Evolutionary conservation across 2,329 filamentous ascomycete species (phyloP), one percentile per base, ranked within the genome.

Genomic region (Penicillium fuscoglaucum): DNA sequence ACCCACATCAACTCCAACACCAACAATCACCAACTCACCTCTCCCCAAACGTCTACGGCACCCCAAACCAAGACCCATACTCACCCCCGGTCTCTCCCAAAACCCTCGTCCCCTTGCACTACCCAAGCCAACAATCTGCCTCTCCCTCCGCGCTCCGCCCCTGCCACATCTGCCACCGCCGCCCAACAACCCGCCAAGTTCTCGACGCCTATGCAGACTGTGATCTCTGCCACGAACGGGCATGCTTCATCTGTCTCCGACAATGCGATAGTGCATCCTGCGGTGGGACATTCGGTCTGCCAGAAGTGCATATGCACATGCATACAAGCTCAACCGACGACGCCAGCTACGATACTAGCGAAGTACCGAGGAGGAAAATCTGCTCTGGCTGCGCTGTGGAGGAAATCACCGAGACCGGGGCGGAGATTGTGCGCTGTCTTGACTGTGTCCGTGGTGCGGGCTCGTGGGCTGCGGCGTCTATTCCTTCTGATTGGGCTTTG

Each of bases 201-300:
- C 65, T 78, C 1, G 74, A 78, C 51, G 75, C 74, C 3, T 78
- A 78, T 57, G 72, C 74, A 17, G 73, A 78, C 57, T 78, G 75
- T 58, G 72, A 76, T 52, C 54, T 77, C 13, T 78, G 76, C 52
- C 66, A 66, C 9, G 59, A 74, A 43, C 68, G 75, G 39, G 71
- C 74, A 37, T 78, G 76, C 52, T 78, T 76, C 58, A 76, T 78
- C 39, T 78, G 75, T 65, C 63, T 78, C 44, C 70, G 76, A 17
- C 70, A 75, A 53, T 78, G 76, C 52, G 73, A 76, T 51, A 65
- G 69, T 6, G 19, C 61, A 17, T 57, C 69, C 48, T 78, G 74
- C 55, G 55, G 62, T n/a, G 62, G 63, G 46, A 57, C 43, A 2
- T 24, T 55, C 0, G 44, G 19, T 8, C 52, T 55, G 2, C 9